Evolutionary conservation across 768 basidiomycete species (phyloP).

Genomic region (Phylloporus arenicola): DNA sequence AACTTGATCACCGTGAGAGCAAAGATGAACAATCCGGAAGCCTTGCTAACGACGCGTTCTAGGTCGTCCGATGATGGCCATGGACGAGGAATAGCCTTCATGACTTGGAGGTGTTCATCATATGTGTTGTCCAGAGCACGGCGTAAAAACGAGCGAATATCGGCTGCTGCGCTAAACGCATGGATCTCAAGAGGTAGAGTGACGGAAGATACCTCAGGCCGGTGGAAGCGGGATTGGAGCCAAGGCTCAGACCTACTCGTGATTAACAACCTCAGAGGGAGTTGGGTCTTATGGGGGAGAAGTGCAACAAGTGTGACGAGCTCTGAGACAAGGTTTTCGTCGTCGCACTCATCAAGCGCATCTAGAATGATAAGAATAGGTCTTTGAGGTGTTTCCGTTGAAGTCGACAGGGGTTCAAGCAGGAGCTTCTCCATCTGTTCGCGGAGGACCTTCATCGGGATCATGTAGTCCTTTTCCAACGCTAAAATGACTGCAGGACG

Average conservation of each 20-base stretch:
- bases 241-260: conserved; percentile 21
- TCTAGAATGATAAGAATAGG: conserved; percentile 20
- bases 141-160: conserved; percentile 20
- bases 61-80: conserved; percentile 24
- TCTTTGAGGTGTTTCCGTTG: conserved; percentile 3
- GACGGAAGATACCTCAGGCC: conserved; percentile 8
- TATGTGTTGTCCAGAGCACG: conserved; percentile 16
- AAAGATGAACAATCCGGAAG: conserved; percentile 27
- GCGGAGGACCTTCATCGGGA: conserved; percentile 25
- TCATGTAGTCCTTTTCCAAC: conserved; percentile 21
- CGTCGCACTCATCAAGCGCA: conserved; percentile 26
- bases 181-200: conserved; percentile 18
- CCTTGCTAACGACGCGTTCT: conserved; percentile 14
- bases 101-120: conserved; percentile 14
- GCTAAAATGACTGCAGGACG: conserved; percentile 19
- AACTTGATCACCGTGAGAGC: conserved; percentile 27
- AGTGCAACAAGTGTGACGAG: conserved; percentile 21
- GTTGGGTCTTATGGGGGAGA: conserved; percentile 3
- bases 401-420: conserved; percentile 14
- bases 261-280: conserved; percentile 24
- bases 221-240: conserved; percentile 18
- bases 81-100: conserved; percentile 16
- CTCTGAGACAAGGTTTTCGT: conserved; percentile 21
- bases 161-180: conserved; percentile 18
- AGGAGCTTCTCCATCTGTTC: conserved; percentile 27